Conservation (phyloP, 495 filamentous ascomycete genomes). For the Sabuloglossum arenarium region DNA sequence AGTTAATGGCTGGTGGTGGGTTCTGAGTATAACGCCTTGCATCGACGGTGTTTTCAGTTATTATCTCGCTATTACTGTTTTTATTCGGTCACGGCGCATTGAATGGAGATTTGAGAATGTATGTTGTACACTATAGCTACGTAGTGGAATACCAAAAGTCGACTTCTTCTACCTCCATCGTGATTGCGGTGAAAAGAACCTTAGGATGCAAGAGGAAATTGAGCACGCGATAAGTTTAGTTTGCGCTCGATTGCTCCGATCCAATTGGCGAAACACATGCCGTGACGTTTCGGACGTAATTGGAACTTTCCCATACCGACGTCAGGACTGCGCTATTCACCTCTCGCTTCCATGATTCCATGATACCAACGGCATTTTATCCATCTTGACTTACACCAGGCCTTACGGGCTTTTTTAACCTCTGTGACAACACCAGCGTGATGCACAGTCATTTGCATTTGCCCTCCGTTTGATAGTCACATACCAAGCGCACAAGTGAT, state of each 20-base stretch:
- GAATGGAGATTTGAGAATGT: background rate
- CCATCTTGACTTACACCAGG: background rate
- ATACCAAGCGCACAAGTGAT: too few relatives aligned
- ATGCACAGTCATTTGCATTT: background rate
- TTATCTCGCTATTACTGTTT: background rate
- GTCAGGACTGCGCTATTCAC: background rate
- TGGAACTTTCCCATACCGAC: background rate
- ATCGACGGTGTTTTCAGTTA: background rate
- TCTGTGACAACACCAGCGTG: background rate
- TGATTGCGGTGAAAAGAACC: too few relatives aligned
- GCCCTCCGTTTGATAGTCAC: background rate
- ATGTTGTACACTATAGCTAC: background rate
- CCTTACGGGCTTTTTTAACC: background rate
- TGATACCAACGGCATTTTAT: background rate
- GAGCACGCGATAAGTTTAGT: background rate
- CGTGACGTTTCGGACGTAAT: background rate
- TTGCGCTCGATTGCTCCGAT: too few relatives aligned
- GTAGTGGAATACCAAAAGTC: too few relatives aligned
- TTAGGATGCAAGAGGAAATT: too few relatives aligned
- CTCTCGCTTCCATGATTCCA: background rate
- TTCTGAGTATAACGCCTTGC: conserved; percentile 7
- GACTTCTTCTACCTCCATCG: too few relatives aligned
- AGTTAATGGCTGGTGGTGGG: conserved; percentile 25
- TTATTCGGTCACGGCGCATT: background rate
- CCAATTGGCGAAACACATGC: background rate